Percentiles rank a stretch among this genome's conserved stretches.
Evolutionary conservation across 2,329 filamentous ascomycete genomes (phyloP).

Genomic region (Rutstroemia sp.): DNA sequence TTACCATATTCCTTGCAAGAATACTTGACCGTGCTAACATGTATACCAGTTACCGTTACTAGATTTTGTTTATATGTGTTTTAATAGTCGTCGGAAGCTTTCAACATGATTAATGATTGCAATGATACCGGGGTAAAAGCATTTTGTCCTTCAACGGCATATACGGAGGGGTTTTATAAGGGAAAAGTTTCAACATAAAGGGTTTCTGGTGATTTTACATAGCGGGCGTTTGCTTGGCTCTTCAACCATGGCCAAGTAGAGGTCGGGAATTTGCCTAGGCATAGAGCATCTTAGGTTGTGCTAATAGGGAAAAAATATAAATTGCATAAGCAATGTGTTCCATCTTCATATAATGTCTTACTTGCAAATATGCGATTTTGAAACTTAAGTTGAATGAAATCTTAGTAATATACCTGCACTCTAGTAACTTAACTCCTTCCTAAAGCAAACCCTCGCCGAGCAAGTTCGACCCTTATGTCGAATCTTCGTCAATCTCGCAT

Average conservation of each 20-base stretch:
- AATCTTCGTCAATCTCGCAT: no score
- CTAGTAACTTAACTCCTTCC: no score
- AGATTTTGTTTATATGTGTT: conserved; percentile 21
- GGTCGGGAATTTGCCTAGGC: conserved; percentile 26
- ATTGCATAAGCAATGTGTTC: conserved; percentile 8
- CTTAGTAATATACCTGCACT: no score
- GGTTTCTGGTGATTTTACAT: conserved; percentile 18
- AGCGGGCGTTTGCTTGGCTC: conserved; percentile 33
- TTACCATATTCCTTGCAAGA: conserved; percentile 14
- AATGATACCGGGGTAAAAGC: conserved; percentile 46
- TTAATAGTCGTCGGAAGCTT: conserved; percentile 20
- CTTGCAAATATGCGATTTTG: neutral
- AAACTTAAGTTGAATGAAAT: no score
- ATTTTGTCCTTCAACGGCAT: conserved; percentile 58
- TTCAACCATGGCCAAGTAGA: conserved; percentile 33
- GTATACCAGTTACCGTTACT: conserved; percentile 29
- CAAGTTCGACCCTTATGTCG: no score
- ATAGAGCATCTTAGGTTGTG: conserved; percentile 17
- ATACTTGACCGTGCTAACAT: conserved; percentile 11
- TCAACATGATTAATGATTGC: conserved; percentile 45
- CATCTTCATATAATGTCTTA: neutral
- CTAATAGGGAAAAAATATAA: conserved; percentile 12
- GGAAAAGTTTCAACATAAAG: conserved; percentile 32
- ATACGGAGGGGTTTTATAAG: conserved; percentile 22
- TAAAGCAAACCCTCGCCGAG: no score